A percentile compares a stretch with the other conserved stretches of the same genome.
These are phyloP conservation scores for Leptodontidium sp. DNA, from an alignment of 2,329 filamentous ascomycete genomes.

Conservation along the genomic window DNA sequence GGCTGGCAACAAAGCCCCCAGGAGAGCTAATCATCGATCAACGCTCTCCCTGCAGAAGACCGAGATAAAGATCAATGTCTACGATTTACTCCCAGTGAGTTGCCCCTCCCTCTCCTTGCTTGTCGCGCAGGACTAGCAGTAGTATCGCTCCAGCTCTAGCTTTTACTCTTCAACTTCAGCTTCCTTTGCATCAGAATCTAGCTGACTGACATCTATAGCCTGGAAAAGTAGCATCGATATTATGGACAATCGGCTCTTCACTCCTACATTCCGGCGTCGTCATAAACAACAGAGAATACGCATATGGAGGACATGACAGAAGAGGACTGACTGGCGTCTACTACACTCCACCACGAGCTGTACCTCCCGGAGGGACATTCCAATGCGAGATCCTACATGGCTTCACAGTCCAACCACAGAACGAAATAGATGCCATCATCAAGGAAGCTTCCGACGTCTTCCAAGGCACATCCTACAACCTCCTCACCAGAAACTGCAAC, in stretches of 20 bases:
- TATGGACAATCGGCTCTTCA: constrained; percentile 81
- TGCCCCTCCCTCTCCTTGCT: constrained; percentile 12
- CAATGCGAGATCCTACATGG: constrained; percentile 79
- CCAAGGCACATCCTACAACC: constrained; percentile 78
- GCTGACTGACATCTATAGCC: constrained; percentile 56
- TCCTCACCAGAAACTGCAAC: constrained; percentile 87
- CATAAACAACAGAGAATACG: constrained; percentile 82
- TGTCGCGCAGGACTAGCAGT: not conserved
- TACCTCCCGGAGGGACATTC: constrained; percentile 82
- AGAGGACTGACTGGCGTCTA: constrained; percentile 80
- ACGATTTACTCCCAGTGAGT: constrained; percentile 75
- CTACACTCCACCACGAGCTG: constrained; percentile 76
- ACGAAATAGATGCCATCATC: constrained; percentile 77
- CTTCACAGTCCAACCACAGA: constrained; percentile 73
- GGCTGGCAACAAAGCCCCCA: constrained; percentile 38
- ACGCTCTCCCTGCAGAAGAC: constrained; percentile 76
- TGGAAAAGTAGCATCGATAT: constrained; percentile 74
- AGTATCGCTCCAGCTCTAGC: not conserved
- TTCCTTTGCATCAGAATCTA: not conserved
- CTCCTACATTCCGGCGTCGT: constrained; percentile 86
- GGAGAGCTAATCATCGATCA: constrained; percentile 61
- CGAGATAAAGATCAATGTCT: constrained; percentile 79
- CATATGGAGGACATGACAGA: constrained; percentile 82
- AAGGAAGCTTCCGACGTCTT: constrained; percentile 75
- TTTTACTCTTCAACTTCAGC: not conserved